Evolutionary conservation across 805 yeast species (phyloP).

Genomic region (Ogataea ramenticola): DNA sequence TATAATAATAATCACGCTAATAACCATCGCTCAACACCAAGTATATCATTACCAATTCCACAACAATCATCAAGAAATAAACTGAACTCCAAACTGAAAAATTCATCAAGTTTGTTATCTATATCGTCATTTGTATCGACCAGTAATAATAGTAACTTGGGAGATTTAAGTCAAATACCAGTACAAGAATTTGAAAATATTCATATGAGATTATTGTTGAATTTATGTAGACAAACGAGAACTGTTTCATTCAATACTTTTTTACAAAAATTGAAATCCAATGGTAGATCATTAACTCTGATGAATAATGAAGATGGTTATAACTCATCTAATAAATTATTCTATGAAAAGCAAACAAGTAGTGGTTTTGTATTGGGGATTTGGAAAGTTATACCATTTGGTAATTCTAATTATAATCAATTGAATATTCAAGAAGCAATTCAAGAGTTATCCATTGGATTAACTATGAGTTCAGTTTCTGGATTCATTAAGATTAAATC

Average conservation of each 20-base stretch:
- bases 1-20: not conserved
- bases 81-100: constrained; percentile 43
- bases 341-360: constrained; percentile 12
- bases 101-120: constrained; percentile 41
- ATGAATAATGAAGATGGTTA: constrained; percentile 22
- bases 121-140: constrained; percentile 26
- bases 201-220: constrained; percentile 26
- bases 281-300: constrained; percentile 24
- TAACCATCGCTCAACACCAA: not conserved
- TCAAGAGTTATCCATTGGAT: constrained; percentile 40
- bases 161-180: constrained; percentile 21
- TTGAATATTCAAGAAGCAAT: constrained; percentile 32
- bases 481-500: constrained; percentile 40
- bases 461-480: constrained; percentile 26
- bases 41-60: constrained; percentile 53
- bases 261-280: constrained; percentile 13
- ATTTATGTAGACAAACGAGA: constrained; percentile 27
- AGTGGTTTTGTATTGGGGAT: constrained; percentile 18
- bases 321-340: constrained; percentile 41
- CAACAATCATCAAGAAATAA: constrained; percentile 49
- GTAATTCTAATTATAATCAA: constrained; percentile 34
- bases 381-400: constrained; percentile 48
- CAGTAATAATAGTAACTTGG: not conserved
- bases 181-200: constrained; percentile 26
- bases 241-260: constrained; percentile 26